A percentile compares a stretch with the other conserved stretches of the same genome.
Conservation (phyloP, 257 asterid genomes). For the Ilex aquifolium region DNA sequence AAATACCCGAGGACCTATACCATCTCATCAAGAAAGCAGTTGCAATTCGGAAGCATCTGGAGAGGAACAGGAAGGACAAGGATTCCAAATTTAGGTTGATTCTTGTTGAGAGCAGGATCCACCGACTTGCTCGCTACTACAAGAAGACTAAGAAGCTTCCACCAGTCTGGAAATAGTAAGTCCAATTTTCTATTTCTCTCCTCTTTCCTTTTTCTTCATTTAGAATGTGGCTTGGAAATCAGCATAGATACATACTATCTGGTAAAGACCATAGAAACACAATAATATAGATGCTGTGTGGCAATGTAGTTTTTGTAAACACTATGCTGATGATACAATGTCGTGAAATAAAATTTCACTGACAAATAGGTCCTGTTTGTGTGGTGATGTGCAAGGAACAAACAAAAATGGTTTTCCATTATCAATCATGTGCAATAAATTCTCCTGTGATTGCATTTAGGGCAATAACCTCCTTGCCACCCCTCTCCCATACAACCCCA, state of each 20-base stretch:
- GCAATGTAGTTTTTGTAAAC: background rate
- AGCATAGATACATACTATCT: background rate
- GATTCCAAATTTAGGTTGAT: constrained; percentile 39
- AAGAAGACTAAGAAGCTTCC: constrained; percentile 45
- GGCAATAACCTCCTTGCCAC: too few relatives aligned
- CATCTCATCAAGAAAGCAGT: constrained; percentile 42
- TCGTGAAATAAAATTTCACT: too few relatives aligned
- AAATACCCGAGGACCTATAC: constrained; percentile 36
- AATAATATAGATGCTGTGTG: background rate
- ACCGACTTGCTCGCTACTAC: constrained; percentile 38
- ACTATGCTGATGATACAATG: background rate
- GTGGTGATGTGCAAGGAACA: too few relatives aligned
- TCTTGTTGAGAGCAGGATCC: constrained; percentile 41
- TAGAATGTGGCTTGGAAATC: background rate
- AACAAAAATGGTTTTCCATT: too few relatives aligned
- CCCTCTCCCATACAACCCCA: too few relatives aligned
- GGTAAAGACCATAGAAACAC: background rate
- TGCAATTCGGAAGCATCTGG: constrained; percentile 38
- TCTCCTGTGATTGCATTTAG: too few relatives aligned
- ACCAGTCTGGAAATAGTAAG: constrained; percentile 41
- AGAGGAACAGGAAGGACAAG: constrained; percentile 38
- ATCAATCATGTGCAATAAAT: too few relatives aligned
- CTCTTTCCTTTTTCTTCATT: background rate
- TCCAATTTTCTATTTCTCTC: background rate
- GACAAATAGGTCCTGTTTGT: too few relatives aligned